Evolutionary conservation across 176 grass and related monocot genomes (phyloP), one percentile per base, ranked within the genome.

Genomic region (Tillandsia fasciculata): DNA sequence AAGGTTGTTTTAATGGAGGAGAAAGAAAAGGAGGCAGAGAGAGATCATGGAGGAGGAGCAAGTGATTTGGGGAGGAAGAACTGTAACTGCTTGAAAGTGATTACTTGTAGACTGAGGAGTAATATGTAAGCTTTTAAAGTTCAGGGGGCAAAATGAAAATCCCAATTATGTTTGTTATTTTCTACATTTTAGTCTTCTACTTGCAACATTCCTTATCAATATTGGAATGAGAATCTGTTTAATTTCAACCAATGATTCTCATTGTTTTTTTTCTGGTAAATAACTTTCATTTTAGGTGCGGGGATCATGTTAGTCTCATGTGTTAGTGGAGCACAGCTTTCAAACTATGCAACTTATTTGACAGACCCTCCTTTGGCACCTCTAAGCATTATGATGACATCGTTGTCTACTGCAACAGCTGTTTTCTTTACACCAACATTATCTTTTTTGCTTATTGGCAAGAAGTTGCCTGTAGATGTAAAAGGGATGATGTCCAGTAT

Each of bases 361-460:
- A 97, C 94, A 4, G 89, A 97, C 74, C 89, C 94, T 57, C 80
- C 81, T 61, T 85, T 97, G 83, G 89, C 94, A 9, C 94, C 94
- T 48, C 84, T 97, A 61, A 97, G 94, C 85, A 97, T 97, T 79
- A 87, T 97, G 67, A 97, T 97, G 94, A 97, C 94, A 82, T 92
- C 94, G 67, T 81, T 93, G 70, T 97, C 89, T 52, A 97, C 89
- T 47, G 94, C 94, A 63, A 84, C 82, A 79, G 89, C 89, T 9
- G 94, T 92, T 79, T 83, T 97, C 73, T 66, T 97, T 50, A 97
- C 89, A 47, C 89, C 94, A 74, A 83, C 82, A 54, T 83, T 97
- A 77, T 92, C 94, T 11, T 97, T 90, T 61, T 77, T 97, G 15
- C 89, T 97, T 67, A 97, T 97, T 74, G 94, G 89, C 53, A 84